Percentiles rank a stretch among this genome's conserved stretches.
Evolutionary conservation across 192 early-diverging fungal species (phyloP).

Genomic region (Backusella liffmaniae): DNA sequence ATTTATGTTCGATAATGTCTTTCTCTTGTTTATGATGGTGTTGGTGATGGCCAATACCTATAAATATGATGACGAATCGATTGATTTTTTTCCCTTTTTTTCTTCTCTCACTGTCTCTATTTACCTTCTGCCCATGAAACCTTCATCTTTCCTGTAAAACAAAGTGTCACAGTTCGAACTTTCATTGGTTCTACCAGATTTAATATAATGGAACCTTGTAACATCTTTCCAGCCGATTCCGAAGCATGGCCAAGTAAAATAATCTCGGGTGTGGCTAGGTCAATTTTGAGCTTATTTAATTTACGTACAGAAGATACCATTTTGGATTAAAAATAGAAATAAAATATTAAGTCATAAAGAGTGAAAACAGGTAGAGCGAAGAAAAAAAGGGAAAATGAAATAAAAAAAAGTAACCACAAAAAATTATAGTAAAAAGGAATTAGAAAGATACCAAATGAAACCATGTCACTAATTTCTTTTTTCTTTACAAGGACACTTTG

Average conservation of each 20-base stretch:
- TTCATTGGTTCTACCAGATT: slow-evolving; percentile 49
- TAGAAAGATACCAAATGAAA: neutral
- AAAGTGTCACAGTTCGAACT: slow-evolving; percentile 46
- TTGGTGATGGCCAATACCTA: slow-evolving; percentile 36
- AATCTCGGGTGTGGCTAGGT: slow-evolving; percentile 16
- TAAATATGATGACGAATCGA: neutral
- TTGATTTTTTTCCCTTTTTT: neutral
- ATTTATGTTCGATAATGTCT: slow-evolving; percentile 48
- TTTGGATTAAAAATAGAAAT: neutral
- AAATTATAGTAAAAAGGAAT: neutral
- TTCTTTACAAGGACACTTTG: neutral
- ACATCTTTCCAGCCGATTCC: slow-evolving; percentile 45
- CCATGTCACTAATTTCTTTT: neutral
- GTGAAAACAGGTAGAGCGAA: neutral
- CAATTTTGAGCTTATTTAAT: slow-evolving; percentile 20
- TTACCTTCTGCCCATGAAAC: slow-evolving; percentile 47
- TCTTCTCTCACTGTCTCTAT: neutral
- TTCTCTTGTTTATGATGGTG: slow-evolving; percentile 33
- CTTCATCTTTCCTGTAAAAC: slow-evolving; percentile 57
- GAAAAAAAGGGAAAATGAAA: neutral
- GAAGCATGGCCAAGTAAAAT: slow-evolving; percentile 21
- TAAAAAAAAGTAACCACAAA: neutral
- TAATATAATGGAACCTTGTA: slow-evolving; percentile 51
- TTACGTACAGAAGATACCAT: slow-evolving; percentile 5
- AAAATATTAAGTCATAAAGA: neutral